Base-by-base conservation (phyloP, 352 stramenopile species). In the Globisporangium ultimum region DNA sequence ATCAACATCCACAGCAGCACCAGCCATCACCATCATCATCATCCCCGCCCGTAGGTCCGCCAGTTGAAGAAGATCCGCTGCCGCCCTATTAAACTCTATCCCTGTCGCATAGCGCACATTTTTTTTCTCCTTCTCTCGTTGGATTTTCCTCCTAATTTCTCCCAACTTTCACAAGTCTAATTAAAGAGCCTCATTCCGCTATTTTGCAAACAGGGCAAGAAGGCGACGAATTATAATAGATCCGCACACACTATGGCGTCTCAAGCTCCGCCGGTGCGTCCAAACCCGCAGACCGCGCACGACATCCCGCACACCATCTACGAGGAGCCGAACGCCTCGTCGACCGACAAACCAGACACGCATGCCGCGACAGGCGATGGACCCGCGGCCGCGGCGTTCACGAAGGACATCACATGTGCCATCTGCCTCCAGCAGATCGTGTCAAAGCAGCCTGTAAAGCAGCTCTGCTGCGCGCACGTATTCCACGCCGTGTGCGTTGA, bases 401-500 rank as follows among this genome's bases (percentile, higher is more conserved):
- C 28, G 28, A 36, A 36, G 28, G 28, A 36, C 28, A 36, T 36
- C 45, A 53, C 62, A 12, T 91, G 81, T 46, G 60, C 61, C 9
- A 53, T 76, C 6, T 91, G 81, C 53, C 60, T 58, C 38, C 62
- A 74, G 22, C 38, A 50, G 4, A 58, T 89, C 3, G 38, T 65
- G 11, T 59, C 67, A 21, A 58, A 59, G 32, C 68, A 80, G 20
- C 64, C 66, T 1, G 64, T 88, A 4, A 92, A 92, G 65, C 62
- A 76, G 48, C 61, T 86, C 14, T 63, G 63, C 14, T 91, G 84
- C 61, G 67, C 61, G 38, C 79, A 93, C 60, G 28, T 82, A 13
- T 91, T 88, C 58, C 84, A 93, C 52, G 70, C 63, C 10, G 53
- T 70, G 2, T 93, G 84, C 47, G 60, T 80, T 15, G 78, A 93